phyloP scores from a whole-genome alignment of 768 basidiomycete species.

The Podaxis rugospora region DNA sequence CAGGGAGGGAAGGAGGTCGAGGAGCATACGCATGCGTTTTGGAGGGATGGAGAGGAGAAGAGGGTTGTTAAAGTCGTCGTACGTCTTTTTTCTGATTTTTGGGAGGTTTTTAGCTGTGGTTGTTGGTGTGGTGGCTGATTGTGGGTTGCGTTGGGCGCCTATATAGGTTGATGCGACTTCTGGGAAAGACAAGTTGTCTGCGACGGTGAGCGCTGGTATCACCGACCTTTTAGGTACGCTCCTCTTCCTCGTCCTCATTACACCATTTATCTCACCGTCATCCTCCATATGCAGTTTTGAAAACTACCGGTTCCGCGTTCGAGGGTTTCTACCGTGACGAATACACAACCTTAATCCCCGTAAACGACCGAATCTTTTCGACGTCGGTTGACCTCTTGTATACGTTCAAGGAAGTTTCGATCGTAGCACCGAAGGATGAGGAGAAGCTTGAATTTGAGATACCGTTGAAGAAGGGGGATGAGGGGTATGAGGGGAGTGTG shows the following conservation, averaged over 20 bases:
- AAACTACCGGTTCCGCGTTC: constrained; percentile 86
- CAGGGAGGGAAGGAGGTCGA: constrained; percentile 15
- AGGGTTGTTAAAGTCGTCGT: constrained; percentile 59
- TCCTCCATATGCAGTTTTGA: constrained; percentile 56
- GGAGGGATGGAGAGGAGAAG: constrained; percentile 90
- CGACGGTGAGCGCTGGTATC: constrained; percentile 63
- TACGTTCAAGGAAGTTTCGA: constrained; percentile 46
- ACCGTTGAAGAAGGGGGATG: constrained; percentile 28
- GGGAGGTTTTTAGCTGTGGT: background rate
- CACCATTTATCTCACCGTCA: background rate
- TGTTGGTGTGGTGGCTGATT: background rate
- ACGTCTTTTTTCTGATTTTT: constrained; percentile 11
- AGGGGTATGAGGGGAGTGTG: constrained; percentile 38
- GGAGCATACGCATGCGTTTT: constrained; percentile 76
- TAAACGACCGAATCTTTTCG: constrained; percentile 86
- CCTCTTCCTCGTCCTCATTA: background rate
- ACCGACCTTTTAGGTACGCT: constrained; percentile 74
- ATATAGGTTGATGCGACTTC: constrained; percentile 62
- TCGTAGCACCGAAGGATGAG: constrained; percentile 46
- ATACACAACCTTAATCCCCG: constrained; percentile 81
- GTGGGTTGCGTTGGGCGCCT: background rate
- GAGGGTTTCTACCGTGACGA: constrained; percentile 78
- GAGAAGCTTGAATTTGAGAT: constrained; percentile 47
- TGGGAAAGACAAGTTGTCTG: constrained; percentile 60
- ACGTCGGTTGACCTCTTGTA: constrained; percentile 82